Evolutionary conservation across 2,329 filamentous ascomycete genomes (phyloP), one percentile per base, ranked within the genome.

Genomic region (Amylocarpus encephaloides): DNA sequence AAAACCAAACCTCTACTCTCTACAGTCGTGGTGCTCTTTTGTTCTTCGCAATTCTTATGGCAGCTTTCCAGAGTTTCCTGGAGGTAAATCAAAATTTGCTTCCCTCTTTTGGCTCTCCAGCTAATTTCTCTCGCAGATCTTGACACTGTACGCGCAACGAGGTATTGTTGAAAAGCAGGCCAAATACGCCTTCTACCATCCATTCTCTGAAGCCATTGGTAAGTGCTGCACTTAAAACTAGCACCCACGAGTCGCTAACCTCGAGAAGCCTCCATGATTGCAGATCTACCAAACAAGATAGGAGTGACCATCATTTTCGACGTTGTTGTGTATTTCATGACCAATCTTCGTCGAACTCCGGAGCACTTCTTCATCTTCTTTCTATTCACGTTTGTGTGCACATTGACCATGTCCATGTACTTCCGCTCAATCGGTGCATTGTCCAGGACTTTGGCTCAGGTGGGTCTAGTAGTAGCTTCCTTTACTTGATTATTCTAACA

Each of bases 111-210:
- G 22, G 22, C 4, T 26, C 7, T 26, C 22, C 22, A 26, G 22
- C 22, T 26, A 26, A 26, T 7, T 26, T 7, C 22, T 26, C 22
- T 26, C 4, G 22, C 7, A 26, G 75, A 93, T 95, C 64, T 68
- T 93, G 0, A n/a, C 56, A 16, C 75, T 95, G 3, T 95, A 92
- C 64, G 79, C 86, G 3, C 89, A 95, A 78, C 85, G 91, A 35
- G 85, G 86, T 0, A 94, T 95, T 60, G 88, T 95, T 54, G 89
- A 95, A 65, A 95, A 95, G 66, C 92, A 96, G 61, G 72, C 78
- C 49, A 81, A 86, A 54, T 96, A 95, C 65, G 90, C 90, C 16
- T 75, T 96, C 12, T 95, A 95, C 61, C 91, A 95, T 62, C 89
- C 92, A 0, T 91, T 86, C 11, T 86, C 90, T 9, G 90, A 96